Conservation (phyloP, 2,329 filamentous ascomycete species). For the Penicillium thymicola region DNA sequence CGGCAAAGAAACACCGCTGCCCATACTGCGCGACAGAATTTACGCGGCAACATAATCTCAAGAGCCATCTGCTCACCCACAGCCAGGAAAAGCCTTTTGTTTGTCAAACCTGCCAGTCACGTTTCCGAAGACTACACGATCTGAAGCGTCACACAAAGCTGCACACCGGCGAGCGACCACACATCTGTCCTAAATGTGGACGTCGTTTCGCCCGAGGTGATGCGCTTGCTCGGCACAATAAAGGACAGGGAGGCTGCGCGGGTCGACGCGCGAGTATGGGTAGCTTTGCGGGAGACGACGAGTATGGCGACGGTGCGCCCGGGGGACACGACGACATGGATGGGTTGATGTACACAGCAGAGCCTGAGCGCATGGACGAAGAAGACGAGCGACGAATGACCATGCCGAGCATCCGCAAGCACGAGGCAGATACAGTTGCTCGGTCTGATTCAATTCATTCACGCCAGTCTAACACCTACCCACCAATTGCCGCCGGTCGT, state of each 20-base stretch:
- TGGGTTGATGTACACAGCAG: slow-evolving; percentile 56
- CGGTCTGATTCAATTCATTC: slow-evolving; percentile 53
- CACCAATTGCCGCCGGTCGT: slow-evolving; percentile 59
- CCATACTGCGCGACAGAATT: slow-evolving; percentile 96
- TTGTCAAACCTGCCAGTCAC: slow-evolving; percentile 87
- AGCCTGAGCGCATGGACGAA: slow-evolving; percentile 50
- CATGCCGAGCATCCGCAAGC: slow-evolving; percentile 72
- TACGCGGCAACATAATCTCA: slow-evolving; percentile 94
- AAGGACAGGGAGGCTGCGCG: slow-evolving; percentile 92
- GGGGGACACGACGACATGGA: slow-evolving; percentile 58
- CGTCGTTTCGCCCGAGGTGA: slow-evolving; percentile 93
- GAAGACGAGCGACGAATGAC: slow-evolving; percentile 45
- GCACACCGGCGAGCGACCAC: slow-evolving; percentile 92
- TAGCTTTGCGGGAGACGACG: slow-evolving; percentile 75
- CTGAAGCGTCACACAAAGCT: slow-evolving; percentile 94
- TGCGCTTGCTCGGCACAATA: slow-evolving; percentile 89
- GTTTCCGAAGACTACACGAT: slow-evolving; percentile 90
- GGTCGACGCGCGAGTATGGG: slow-evolving; percentile 83
- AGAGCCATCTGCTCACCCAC: slow-evolving; percentile 94
- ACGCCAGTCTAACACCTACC: slow-evolving; percentile 72
- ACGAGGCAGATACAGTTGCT: slow-evolving; percentile 57
- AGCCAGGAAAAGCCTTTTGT: slow-evolving; percentile 98
- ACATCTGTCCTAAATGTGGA: slow-evolving; percentile 92
- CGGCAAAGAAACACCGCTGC: slow-evolving; percentile 89
- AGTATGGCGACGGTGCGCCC: slow-evolving; percentile 51